Base-by-base conservation (phyloP, 371 early-diverging fungal genomes). In the Apophysomyces variabilis region DNA sequence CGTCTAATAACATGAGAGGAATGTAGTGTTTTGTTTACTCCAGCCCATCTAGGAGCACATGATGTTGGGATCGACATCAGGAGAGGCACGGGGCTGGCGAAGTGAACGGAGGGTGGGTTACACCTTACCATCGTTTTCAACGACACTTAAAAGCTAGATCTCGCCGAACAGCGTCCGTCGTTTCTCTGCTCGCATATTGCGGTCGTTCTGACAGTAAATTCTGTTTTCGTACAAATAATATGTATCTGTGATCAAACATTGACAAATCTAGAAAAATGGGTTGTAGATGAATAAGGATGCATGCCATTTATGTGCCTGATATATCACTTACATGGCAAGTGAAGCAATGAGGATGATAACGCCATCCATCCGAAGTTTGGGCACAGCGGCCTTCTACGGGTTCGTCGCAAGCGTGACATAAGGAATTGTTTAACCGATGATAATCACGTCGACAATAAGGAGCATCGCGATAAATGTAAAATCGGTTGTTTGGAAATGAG, bases 311-410 rank as follows among this genome's bases (percentile, higher is more conserved):
- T 14, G 43, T 9, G 43, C 9, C 14, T 12, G 43, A 1, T 45
- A 45, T n/a, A 13, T 16, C 11, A 65, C 43, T 57, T 45, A 44
- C 68, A 18, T 58, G 43, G 38, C 72, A 72, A 12, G 68, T 68
- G 45, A 74, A 74, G 38, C 74, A 74, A 0, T 64, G 11, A n/a
- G 74, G 71, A 63, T 74, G 74, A 58, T 70, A 74, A 1, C 74
- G 62, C 68, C 74, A 67, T 3, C 68, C 85, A 75, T 92, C 91
- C 32, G 77, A 71, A 21, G 90, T 89, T 59, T 91, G 89, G 1
- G 90, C 91, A 76, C 92, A 92, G 0, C 88, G 87, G 12, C 92
- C 92, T 69, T 93, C 92, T 59, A 93, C 91, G n/a, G 92, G 90
- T 37, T 89, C 79, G 35, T 79, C 77, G 67, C 93, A 93, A 8